phyloP scores from a whole-genome alignment of 208 protist species.

The Leishmania gerbilli region DNA sequence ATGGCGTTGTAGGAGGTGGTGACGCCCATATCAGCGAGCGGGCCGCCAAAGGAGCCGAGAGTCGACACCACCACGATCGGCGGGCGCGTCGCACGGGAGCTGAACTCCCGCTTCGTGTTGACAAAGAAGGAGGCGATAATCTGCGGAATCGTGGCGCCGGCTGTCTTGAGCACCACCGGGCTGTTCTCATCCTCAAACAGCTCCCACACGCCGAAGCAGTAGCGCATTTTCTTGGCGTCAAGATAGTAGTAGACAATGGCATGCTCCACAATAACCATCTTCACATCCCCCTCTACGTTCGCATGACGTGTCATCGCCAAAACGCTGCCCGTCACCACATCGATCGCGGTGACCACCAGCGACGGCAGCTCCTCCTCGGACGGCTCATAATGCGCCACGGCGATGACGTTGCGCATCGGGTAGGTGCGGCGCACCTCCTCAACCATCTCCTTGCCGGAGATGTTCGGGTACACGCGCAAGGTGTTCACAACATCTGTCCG shows the following conservation, averaged over 20 bases:
- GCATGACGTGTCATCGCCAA: conserved; percentile 73
- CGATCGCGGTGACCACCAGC: conserved; percentile 75
- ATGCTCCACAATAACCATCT: conserved; percentile 86
- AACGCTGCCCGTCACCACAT: conserved; percentile 83
- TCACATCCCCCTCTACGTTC: conserved; percentile 77
- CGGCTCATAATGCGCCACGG: conserved; percentile 78
- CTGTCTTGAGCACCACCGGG: conserved; percentile 50
- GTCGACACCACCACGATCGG: conserved; percentile 67
- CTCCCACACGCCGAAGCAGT: conserved; percentile 88
- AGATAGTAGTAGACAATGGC: conserved; percentile 85
- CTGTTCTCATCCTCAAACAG: conserved; percentile 78
- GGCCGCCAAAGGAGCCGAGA: conserved; percentile 69
- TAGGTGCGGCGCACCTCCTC: conserved; percentile 88
- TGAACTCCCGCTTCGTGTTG: conserved; percentile 62
- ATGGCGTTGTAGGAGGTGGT: conserved; percentile 84
- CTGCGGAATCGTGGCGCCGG: conserved; percentile 68
- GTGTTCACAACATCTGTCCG: conserved; percentile 68
- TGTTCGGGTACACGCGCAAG: conserved; percentile 80
- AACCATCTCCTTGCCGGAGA: conserved; percentile 44
- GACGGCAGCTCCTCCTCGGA: conserved; percentile 58
- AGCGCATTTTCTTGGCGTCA: conserved; percentile 80
- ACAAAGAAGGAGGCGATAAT: conserved; percentile 82
- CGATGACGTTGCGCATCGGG: conserved; percentile 81
- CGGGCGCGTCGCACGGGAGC: conserved; percentile 72
- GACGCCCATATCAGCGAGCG: conserved; percentile 62